phyloP scores from a whole-genome alignment of 306 rosid genomes.

The Medicago lupulina region DNA sequence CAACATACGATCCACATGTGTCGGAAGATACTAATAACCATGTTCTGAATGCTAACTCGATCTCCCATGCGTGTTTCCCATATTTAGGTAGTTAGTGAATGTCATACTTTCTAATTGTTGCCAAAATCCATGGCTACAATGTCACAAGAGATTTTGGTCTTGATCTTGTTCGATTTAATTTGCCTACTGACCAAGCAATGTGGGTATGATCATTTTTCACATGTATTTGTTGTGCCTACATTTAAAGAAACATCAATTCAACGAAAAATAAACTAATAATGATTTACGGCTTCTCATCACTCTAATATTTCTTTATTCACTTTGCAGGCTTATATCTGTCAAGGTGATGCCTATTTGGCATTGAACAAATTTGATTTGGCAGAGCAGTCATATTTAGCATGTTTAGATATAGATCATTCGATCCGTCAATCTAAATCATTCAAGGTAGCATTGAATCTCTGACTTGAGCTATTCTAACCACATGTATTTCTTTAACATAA shows the following conservation, averaged over 20 bases:
- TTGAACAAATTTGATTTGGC: slow-evolving; percentile 66
- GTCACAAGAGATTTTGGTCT: slow-evolving; percentile 10
- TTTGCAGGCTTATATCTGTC: slow-evolving; percentile 81
- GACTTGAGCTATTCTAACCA: slow-evolving; percentile 22
- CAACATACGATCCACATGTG: neutral
- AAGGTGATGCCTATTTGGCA: slow-evolving; percentile 79
- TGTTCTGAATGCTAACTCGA: neutral
- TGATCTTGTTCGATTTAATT: slow-evolving; percentile 23
- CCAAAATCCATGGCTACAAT: slow-evolving; percentile 14
- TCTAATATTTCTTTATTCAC: slow-evolving; percentile 22
- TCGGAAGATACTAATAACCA: neutral
- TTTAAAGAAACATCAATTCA: slow-evolving; percentile 21
- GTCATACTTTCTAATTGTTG: slow-evolving; percentile 2
- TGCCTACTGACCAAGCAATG: neutral
- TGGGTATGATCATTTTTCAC: slow-evolving; percentile 23
- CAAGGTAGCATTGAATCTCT: slow-evolving; percentile 61
- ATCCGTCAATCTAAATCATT: slow-evolving; percentile 77
- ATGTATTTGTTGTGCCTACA: slow-evolving; percentile 22
- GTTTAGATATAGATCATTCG: slow-evolving; percentile 72
- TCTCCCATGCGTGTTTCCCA: slow-evolving; percentile 1
- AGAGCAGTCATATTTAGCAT: slow-evolving; percentile 66
- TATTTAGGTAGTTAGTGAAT: slow-evolving; percentile 18
- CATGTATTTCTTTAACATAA: slow-evolving; percentile 35
- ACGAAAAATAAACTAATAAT: neutral
- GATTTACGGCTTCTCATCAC: slow-evolving; percentile 11